phyloP scores from a whole-genome alignment of 805 yeast species.

The Yarrowia divulgata region DNA sequence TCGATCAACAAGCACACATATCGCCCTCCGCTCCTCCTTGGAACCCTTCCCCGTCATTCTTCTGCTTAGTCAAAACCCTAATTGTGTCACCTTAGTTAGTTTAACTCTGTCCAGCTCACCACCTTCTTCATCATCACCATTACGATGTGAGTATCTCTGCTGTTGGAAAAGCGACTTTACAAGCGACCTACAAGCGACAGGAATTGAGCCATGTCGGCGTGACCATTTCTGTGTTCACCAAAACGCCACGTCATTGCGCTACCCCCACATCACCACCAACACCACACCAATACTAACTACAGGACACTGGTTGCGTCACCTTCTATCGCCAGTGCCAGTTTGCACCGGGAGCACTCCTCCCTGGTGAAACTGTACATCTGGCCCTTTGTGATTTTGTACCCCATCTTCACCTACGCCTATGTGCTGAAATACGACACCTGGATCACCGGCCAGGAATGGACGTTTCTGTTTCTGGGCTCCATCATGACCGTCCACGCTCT shows the following conservation, averaged over 20 bases:
- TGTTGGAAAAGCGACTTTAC: background rate
- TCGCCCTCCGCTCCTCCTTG: too few species aligned
- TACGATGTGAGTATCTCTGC: slow-evolving; percentile 24
- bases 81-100: slow-evolving; percentile 13
- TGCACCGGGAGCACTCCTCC: slow-evolving; percentile 71
- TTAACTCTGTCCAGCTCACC: slow-evolving; percentile 33
- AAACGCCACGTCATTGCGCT: too few species aligned
- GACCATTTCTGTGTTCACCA: too few species aligned
- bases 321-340: slow-evolving; percentile 72
- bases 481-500: slow-evolving; percentile 75
- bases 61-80: slow-evolving; percentile 22
- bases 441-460: slow-evolving; percentile 94
- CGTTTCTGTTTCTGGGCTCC: slow-evolving; percentile 82
- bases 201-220: too few species aligned
- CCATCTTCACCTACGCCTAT: slow-evolving; percentile 72
- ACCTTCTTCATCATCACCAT: slow-evolving; percentile 30
- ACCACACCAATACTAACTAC: slow-evolving; percentile 6
- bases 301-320: slow-evolving; percentile 67
- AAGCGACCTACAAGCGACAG: too few species aligned
- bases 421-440: slow-evolving; percentile 74
- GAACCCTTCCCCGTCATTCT: background rate
- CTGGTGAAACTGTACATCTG: slow-evolving; percentile 75
- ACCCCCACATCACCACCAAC: background rate
- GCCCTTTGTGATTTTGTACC: slow-evolving; percentile 79
- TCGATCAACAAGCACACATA: too few species aligned